Percentiles rank a stretch among this genome's conserved stretches.
Evolutionary conservation across 129 eudicot species (phyloP).

Genomic region (Flaveria linearis): DNA sequence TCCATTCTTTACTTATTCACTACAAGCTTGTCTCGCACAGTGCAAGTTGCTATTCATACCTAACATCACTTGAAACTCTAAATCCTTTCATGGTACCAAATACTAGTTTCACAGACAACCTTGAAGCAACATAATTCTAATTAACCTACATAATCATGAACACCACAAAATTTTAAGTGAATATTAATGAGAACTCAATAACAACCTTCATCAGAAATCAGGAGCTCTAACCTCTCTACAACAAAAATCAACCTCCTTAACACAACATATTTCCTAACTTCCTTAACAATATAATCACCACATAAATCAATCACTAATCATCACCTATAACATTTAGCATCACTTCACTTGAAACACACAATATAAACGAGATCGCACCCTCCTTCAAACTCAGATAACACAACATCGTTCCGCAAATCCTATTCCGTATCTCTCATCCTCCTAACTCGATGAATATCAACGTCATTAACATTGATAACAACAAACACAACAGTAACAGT

Average conservation of each 20-base stretch:
- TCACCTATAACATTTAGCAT: neutral
- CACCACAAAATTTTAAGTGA: neutral
- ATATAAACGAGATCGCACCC: neutral
- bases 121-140: constrained; percentile 4
- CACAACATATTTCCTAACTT: constrained; percentile 3
- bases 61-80: constrained; percentile 1
- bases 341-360: neutral
- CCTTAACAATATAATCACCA: neutral
- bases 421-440: neutral
- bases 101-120: constrained; percentile 10
- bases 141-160: constrained; percentile 20
- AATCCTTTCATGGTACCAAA: constrained; percentile 13
- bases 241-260: constrained; percentile 6
- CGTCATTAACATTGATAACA: constrained; percentile 2
- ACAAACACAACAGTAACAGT: neutral
- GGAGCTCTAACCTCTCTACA: neutral
- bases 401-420: constrained; percentile 17
- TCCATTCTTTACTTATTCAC: neutral
- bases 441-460: constrained; percentile 25
- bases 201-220: too few relatives aligned
- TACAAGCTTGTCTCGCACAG: neutral
- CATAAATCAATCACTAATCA: constrained; percentile 18
- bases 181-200: neutral
- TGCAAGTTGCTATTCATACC: constrained; percentile 1
- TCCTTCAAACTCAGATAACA: constrained; percentile 5